Base-by-base conservation (phyloP, 2,329 filamentous ascomycete genomes). In the Metarhizium robertsii region DNA sequence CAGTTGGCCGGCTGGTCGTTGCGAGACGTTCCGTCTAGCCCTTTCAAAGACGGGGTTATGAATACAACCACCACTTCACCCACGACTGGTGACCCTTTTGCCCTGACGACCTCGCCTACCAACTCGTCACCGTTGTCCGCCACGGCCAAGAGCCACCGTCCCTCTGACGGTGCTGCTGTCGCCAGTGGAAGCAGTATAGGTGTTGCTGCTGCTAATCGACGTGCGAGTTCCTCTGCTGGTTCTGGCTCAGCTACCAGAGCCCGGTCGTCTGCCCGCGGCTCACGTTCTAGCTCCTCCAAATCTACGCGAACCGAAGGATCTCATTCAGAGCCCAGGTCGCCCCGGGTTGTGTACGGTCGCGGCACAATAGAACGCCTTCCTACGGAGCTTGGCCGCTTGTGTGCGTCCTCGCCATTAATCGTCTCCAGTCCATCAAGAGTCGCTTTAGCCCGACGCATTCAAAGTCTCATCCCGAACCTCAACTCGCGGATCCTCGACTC, bases 351-450 rank as follows among this genome's bases (percentile, higher is more conserved):
- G 40, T 67, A 68, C 54, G 71, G 71, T 2, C 60, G 61, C 2
- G 68, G 68, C 40, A 63, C 67, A 36, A 57, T 73, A 50, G 53
- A 61, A 18, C 65, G 63, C 5, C 61, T 74, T 6, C 63, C 71
- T 5, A 60, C 60, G 13, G 71, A 74, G 56, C 61, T 74, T 6
- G 64, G 61, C 32, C 64, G 62, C 2, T 61, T 73, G 11, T 60
- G 61, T 18, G 58, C 71, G 7, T 61, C 66, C 4, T 62, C 63
- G 11, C 71, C 71, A 0, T 66, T 74, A 54, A 68, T 74, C 48
- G 65, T 74, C 32, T 69, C 64, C 32, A 72, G 69, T 16, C 69
- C 71, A 6, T 74, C 71, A 2, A 68, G 71, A 43, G 61, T 67
- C n/a, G 58, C 62, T 7, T 62, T 72, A 11, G 70, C 71, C 6